Percentiles rank a stretch among this genome's conserved stretches.
phyloP scores from a whole-genome alignment of 2,329 filamentous ascomycete species.

The Fusarium sambucinum region DNA sequence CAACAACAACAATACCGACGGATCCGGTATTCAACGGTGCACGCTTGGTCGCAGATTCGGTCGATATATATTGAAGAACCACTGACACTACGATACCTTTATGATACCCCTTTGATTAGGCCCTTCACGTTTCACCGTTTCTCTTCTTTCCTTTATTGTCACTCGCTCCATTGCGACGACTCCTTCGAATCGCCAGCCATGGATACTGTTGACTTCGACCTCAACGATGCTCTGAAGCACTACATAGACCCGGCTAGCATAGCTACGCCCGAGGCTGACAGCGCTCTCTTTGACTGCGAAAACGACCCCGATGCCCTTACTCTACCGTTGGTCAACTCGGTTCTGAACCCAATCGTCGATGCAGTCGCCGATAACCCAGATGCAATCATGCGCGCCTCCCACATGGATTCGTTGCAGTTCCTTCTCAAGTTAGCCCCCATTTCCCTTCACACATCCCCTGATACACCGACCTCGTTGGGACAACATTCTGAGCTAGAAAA shows the following conservation, averaged over 20 bases:
- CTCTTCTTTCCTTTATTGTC: conserved; percentile 20
- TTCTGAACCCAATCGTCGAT: conserved; percentile 93
- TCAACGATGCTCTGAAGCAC: conserved; percentile 95
- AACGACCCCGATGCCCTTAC: conserved; percentile 88
- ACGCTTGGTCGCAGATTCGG: conserved; percentile 21
- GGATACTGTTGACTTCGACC: conserved; percentile 88
- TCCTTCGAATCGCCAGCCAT: conserved; percentile 58
- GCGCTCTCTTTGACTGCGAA: conserved; percentile 89
- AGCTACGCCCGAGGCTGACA: conserved; percentile 85
- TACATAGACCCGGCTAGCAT: conserved; percentile 92
- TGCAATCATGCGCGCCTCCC: conserved; percentile 79
- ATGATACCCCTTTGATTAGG: conserved; percentile 36
- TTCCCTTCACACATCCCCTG: conserved; percentile 52
- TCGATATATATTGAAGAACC: conserved; percentile 9
- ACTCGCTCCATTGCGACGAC: conserved; percentile 37
- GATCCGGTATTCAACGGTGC: conserved; percentile 32
- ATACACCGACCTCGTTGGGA: conserved; percentile 41
- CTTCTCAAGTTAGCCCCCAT: conserved; percentile 90
- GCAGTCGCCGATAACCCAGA: conserved; percentile 92
- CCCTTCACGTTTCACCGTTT: conserved; percentile 13
- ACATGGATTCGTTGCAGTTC: conserved; percentile 95
- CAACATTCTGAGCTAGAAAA: conserved; percentile 58
- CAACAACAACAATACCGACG: conserved; percentile 36
- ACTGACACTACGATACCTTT: conserved; percentile 5
- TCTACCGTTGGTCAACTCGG: conserved; percentile 80